Percentiles rank a stretch among this genome's conserved stretches.
Evolutionary conservation across 805 yeast genomes (phyloP).

Genomic region (Candida incommunis): DNA sequence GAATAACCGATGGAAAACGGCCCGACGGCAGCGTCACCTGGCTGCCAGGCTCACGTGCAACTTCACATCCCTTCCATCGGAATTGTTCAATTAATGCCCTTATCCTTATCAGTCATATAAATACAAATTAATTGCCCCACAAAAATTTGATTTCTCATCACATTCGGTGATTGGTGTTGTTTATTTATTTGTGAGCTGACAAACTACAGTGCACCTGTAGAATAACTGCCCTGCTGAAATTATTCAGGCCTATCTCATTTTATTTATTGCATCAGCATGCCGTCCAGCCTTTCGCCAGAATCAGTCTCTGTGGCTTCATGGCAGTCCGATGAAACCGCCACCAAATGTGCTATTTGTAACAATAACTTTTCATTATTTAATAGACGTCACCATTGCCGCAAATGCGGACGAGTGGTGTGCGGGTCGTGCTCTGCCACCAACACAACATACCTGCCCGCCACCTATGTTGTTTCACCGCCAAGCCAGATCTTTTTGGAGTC

Average conservation of each 20-base stretch:
- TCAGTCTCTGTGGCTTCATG: constrained; percentile 32
- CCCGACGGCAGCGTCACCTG: too few relatives aligned
- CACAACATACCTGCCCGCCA: constrained; percentile 42
- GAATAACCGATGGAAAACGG: too few relatives aligned
- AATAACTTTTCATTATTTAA: constrained; percentile 40
- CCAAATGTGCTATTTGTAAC: constrained; percentile 42
- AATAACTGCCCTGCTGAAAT: too few relatives aligned
- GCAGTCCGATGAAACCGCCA: constrained; percentile 53
- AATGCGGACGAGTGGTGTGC: constrained; percentile 71
- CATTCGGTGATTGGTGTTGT: not conserved
- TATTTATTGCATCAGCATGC: too few relatives aligned
- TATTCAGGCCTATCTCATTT: too few relatives aligned
- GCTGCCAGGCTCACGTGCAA: too few relatives aligned
- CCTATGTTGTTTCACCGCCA: constrained; percentile 44
- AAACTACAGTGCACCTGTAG: not conserved
- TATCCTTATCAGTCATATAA: too few relatives aligned
- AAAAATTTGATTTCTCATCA: not conserved
- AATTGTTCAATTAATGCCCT: too few relatives aligned
- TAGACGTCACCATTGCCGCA: constrained; percentile 67
- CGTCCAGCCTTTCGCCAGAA: too few relatives aligned
- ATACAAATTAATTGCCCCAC: not conserved
- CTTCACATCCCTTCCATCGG: too few relatives aligned
- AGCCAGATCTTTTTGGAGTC: constrained; percentile 32
- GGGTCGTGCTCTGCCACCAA: constrained; percentile 44
- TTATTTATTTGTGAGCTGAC: not conserved